Evolutionary conservation across 306 rosid genomes (phyloP).

Genomic region (Leucaena leucocephala): DNA sequence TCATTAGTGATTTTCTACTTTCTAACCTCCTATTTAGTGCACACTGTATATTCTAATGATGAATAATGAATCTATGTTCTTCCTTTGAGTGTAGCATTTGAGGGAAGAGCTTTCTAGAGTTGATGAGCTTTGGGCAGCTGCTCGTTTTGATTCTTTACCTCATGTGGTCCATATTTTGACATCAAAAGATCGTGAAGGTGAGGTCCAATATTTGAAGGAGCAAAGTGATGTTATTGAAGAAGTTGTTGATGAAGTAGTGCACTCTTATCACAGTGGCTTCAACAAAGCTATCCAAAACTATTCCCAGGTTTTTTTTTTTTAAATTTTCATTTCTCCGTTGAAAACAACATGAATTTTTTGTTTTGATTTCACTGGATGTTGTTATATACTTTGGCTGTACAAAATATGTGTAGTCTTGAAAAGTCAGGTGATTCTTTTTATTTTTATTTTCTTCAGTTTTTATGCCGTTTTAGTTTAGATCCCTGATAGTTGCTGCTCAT

Average conservation of each 20-base stretch:
- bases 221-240: slow-evolving; percentile 97
- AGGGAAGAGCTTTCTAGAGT: slow-evolving; percentile 76
- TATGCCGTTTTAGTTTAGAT: slow-evolving; percentile 20
- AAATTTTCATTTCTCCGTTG: slow-evolving; percentile 14
- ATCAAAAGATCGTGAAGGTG: slow-evolving; percentile 93
- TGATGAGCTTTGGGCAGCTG: slow-evolving; percentile 90
- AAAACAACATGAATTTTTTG: not conserved
- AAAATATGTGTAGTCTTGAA: slow-evolving; percentile 12
- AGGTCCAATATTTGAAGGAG: slow-evolving; percentile 80
- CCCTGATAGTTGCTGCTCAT: slow-evolving; percentile 24
- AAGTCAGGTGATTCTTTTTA: slow-evolving; percentile 5
- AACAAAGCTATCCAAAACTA: slow-evolving; percentile 98
- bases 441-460: not conserved
- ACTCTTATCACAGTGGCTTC: slow-evolving; percentile 92
- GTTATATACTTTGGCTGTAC: not conserved
- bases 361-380: not conserved
- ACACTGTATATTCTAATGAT: slow-evolving; percentile 21
- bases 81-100: slow-evolving; percentile 69
- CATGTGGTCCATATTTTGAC: slow-evolving; percentile 98
- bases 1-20: slow-evolving; percentile 23
- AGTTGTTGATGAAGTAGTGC: slow-evolving; percentile 99
- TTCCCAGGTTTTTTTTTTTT: slow-evolving; percentile 76
- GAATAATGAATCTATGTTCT: slow-evolving; percentile 33
- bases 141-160: slow-evolving; percentile 99
- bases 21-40: not conserved